These are phyloP conservation scores for Arachis stenosperma DNA, from an alignment of 306 rosid genomes.

Conservation along the genomic window DNA sequence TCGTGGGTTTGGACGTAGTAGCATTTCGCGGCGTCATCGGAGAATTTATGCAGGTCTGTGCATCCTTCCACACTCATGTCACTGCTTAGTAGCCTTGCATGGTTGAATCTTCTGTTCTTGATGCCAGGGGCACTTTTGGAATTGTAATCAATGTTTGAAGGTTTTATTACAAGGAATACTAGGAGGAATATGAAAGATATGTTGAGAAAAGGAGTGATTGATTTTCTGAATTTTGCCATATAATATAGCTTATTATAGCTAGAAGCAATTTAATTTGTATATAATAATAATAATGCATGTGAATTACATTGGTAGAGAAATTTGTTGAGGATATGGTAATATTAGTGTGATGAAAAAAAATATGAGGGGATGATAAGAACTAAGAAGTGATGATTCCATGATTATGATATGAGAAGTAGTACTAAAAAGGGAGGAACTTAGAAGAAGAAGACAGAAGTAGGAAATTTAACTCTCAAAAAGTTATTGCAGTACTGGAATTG, in stretches of 20 bases:
- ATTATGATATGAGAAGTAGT: background rate
- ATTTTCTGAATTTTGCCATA: conserved; percentile 28
- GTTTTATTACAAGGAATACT: conserved; percentile 37
- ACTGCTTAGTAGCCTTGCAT: conserved; percentile 7
- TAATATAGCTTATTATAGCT: too few relatives aligned
- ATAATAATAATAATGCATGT: background rate
- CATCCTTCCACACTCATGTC: conserved; percentile 49
- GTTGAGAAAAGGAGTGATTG: conserved; percentile 45
- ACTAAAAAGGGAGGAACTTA: conserved; percentile 11
- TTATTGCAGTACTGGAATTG: background rate
- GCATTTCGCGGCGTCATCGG: conserved; percentile 56
- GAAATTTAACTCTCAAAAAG: conserved; percentile 34
- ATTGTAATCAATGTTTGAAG: conserved; percentile 1
- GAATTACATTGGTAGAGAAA: background rate
- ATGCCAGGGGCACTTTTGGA: background rate
- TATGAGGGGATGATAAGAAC: conserved; percentile 11
- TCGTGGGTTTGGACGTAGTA: conserved; percentile 46
- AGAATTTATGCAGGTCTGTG: conserved; percentile 42
- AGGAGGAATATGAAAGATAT: conserved; percentile 50
- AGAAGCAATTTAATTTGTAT: background rate
- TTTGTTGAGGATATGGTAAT: conserved; percentile 5
- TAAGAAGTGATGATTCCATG: conserved; percentile 8
- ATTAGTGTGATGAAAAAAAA: background rate
- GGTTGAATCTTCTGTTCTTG: conserved; percentile 30
- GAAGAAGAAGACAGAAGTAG: conserved; percentile 31